Evolutionary conservation across 2,329 filamentous ascomycete genomes (phyloP).

Genomic region (Aspergillus persii): DNA sequence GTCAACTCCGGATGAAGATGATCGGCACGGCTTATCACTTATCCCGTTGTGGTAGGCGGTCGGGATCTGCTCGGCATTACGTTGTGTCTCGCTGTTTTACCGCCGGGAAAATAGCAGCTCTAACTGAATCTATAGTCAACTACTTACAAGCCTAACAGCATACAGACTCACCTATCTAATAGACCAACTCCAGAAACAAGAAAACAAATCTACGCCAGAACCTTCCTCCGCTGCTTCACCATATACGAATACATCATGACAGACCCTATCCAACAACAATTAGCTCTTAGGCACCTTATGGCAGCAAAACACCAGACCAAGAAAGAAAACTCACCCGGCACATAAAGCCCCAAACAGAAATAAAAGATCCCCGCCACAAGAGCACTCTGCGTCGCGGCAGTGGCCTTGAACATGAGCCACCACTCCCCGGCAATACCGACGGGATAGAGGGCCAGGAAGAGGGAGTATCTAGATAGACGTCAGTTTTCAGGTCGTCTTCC

Average conservation of each 20-base stretch:
- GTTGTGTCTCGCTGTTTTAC: conserved; percentile 13
- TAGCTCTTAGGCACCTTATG: too few relatives aligned
- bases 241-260: conserved; percentile 34
- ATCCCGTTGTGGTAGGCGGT: conserved; percentile 17
- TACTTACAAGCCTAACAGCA: too few relatives aligned
- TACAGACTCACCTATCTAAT: too few relatives aligned
- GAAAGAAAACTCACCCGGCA: conserved; percentile 21
- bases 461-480: conserved; percentile 22
- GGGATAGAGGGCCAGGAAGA: conserved; percentile 29
- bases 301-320: too few relatives aligned
- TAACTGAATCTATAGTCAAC: too few relatives aligned
- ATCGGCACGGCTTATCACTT: conserved; percentile 10
- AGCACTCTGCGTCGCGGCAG: conserved; percentile 8
- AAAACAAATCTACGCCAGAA: conserved; percentile 7
- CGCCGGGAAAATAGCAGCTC: conserved; percentile 1
- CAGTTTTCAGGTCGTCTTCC: background rate
- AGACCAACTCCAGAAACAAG: too few relatives aligned
- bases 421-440: conserved; percentile 29
- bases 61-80: conserved; percentile 1
- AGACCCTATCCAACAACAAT: conserved; percentile 16
- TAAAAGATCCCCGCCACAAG: conserved; percentile 19
- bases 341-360: conserved; percentile 29
- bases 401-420: conserved; percentile 30
- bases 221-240: conserved; percentile 29
- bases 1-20: conserved; percentile 8